Evolutionary conservation across 148 eudicot genomes (phyloP).

Genomic region (Vaccinium vitisidaea): DNA sequence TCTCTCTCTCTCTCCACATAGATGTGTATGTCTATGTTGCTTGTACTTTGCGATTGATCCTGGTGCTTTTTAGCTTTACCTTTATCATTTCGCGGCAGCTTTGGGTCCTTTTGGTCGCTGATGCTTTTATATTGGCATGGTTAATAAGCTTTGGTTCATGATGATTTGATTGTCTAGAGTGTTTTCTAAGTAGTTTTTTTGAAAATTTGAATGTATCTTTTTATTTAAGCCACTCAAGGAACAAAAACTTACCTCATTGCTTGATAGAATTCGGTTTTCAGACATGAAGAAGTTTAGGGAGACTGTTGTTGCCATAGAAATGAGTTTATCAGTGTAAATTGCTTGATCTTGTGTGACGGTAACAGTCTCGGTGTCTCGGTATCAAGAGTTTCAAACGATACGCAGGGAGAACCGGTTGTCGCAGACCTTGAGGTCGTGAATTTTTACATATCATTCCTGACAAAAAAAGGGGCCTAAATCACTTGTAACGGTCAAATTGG

Average conservation of each 20-base stretch:
- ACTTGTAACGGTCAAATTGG: no score
- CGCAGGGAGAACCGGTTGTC: no score
- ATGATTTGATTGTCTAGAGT: neutral
- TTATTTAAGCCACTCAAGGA: no score
- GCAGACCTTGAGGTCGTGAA: no score
- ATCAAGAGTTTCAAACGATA: no score
- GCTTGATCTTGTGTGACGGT: neutral
- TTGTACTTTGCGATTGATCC: neutral
- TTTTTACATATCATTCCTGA: no score
- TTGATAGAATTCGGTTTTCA: neutral
- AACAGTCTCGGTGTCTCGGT: no score
- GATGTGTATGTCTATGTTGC: neutral
- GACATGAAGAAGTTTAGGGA: neutral
- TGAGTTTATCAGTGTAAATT: neutral
- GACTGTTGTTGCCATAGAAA: neutral
- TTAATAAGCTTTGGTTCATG: neutral
- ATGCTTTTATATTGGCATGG: neutral
- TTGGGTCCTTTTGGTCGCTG: constrained; percentile 9
- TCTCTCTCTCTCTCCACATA: no score
- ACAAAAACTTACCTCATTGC: no score
- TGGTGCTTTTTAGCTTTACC: neutral
- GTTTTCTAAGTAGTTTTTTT: neutral
- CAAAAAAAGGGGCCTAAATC: no score
- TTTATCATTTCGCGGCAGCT: neutral
- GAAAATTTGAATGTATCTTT: no score